These are phyloP conservation scores for Myxozyma udenii DNA, from an alignment of 805 yeast genomes.

Conservation along the genomic window DNA sequence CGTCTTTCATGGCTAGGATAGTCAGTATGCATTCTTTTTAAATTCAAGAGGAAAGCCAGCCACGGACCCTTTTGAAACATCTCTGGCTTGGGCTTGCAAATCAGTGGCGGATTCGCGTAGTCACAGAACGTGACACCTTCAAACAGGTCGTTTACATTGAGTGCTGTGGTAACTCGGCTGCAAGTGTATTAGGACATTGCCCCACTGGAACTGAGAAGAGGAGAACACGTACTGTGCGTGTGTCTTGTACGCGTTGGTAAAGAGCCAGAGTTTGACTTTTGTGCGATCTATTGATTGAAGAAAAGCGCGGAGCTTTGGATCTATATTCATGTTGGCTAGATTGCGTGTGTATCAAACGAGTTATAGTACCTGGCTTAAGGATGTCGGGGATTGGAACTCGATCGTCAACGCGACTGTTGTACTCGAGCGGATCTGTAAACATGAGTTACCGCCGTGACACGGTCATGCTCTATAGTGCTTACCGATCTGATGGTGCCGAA, in stretches of 20 bases:
- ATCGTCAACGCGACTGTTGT: conserved; percentile 86
- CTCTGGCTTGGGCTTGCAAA: conserved; percentile 84
- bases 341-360: neutral
- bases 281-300: conserved; percentile 42
- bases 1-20: conserved; percentile 47
- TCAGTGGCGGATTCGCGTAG: conserved; percentile 57
- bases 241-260: conserved; percentile 89
- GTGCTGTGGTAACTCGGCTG: conserved; percentile 62
- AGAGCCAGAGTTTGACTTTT: conserved; percentile 77
- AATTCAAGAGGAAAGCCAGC: neutral
- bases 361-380: conserved; percentile 49
- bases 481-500: conserved; percentile 50
- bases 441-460: neutral
- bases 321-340: conserved; percentile 41
- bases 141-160: conserved; percentile 88
- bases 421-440: conserved; percentile 70
- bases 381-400: conserved; percentile 80
- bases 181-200: neutral
- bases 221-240: conserved; percentile 53
- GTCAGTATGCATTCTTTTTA: too few relatives aligned
- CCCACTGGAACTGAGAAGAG: too few relatives aligned
- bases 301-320: conserved; percentile 38
- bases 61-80: conserved; percentile 57
- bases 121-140: conserved; percentile 95
- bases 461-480: conserved; percentile 32